Evolutionary conservation across 495 filamentous ascomycete genomes (phyloP).

Genomic region (Recurvomyces mirabilis): DNA sequence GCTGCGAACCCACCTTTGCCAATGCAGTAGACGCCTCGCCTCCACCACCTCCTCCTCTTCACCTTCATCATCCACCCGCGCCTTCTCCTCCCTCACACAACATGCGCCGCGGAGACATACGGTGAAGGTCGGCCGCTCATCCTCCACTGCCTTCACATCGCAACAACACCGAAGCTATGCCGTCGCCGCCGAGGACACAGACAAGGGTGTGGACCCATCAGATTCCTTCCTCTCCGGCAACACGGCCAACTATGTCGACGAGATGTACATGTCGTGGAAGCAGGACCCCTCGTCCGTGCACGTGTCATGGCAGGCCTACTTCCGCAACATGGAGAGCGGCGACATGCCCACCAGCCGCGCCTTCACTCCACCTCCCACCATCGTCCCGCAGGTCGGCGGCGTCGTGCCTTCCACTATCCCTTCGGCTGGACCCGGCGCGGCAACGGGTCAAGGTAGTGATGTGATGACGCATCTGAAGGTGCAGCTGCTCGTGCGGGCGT

Average conservation of each 20-base stretch:
- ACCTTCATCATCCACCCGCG: too few relatives aligned
- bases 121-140: conserved; percentile 27
- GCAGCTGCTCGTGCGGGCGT: conserved; percentile 88
- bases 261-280: conserved; percentile 99
- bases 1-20: conserved; percentile 29
- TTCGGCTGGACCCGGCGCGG: conserved; percentile 53
- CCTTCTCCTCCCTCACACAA: conserved; percentile 22
- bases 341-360: conserved; percentile 95
- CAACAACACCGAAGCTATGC: conserved; percentile 40
- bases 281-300: conserved; percentile 86
- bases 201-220: conserved; percentile 58
- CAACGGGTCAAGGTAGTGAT: conserved; percentile 61
- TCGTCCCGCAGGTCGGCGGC: conserved; percentile 73
- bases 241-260: conserved; percentile 96
- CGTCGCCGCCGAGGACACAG: conserved; percentile 42
- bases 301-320: conserved; percentile 98
- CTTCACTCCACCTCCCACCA: conserved; percentile 86
- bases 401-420: conserved; percentile 43
- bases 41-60: conserved; percentile 20
- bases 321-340: conserved; percentile 96
- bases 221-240: conserved; percentile 92
- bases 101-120: conserved; percentile 13
- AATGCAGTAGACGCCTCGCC: conserved; percentile 28
- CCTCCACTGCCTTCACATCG: conserved; percentile 28
- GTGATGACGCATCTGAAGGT: conserved; percentile 97